Evolutionary conservation across 495 filamentous ascomycete species (phyloP), one percentile per base, ranked within the genome.

Genomic region (Pyrenopolyporus hunteri): DNA sequence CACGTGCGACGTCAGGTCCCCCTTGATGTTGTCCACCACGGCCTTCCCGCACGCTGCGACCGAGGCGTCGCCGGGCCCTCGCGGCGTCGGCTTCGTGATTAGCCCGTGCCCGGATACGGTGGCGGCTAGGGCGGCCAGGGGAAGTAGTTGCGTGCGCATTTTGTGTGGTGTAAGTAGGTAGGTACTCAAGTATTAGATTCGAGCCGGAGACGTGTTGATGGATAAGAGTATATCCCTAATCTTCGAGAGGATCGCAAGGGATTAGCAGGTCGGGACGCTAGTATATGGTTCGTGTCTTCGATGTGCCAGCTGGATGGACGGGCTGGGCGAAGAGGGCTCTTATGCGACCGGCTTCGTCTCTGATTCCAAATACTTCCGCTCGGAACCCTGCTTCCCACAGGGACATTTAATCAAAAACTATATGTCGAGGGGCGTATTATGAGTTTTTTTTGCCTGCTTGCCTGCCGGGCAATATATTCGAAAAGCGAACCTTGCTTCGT

Each of bases 1-100:
- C 14, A 89, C 77, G 74, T 90, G 89, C 45, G 83, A 85, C 51
- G 87, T 87, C 72, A 83, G 80, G 79, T 89, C 86, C 22, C 79
- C 69, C 42, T 73, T 67, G 73, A 89, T 83, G 73, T 85, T 85
- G 67, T 77, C 74, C 51, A 79, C 77, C 64, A 88, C 80, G 62
- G 86, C 82, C 53, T 78, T 71, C 37, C 88, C 87, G 69, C 88
- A 91, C 23, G 81, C 82, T 1, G 82, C 73, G 19, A 74, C 60
- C 62, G 87, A 86, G 42, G 85, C 83, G 25, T 76, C 46, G 25
- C 88, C 87, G 4, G 86, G 85, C 52, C 77, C 73, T 57, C 88
- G 86, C 43, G 83, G 76, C 1, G 76, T 71, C 0, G 87, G 88
- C 44, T 70, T 74, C 40, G 76, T 75, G 63, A 90, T 81, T 62